phyloP scores from a whole-genome alignment of 139 green algal genomes.

The Chlorella sp. region DNA sequence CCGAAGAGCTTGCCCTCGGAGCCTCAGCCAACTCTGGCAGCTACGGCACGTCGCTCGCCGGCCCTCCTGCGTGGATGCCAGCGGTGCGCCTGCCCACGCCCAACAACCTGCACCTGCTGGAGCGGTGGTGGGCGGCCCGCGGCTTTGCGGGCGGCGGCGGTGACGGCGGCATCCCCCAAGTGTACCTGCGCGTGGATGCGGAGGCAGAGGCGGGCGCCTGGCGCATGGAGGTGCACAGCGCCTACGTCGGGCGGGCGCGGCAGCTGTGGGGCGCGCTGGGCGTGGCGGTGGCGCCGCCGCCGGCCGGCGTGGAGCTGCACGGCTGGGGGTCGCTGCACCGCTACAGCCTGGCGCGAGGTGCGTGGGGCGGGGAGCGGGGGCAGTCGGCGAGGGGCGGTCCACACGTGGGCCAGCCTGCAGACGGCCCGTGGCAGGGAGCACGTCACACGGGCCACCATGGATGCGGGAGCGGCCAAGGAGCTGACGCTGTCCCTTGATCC shows the following conservation, averaged over 20 bases:
- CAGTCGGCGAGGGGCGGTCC: not conserved
- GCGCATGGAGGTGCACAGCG: not conserved
- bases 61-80: not conserved
- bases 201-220: not conserved
- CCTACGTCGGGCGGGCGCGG: not conserved
- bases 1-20: not conserved
- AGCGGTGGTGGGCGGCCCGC: not conserved
- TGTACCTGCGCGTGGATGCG: not conserved
- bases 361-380: not conserved
- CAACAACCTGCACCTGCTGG: no score
- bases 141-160: no score
- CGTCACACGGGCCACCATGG: not conserved
- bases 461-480: not conserved
- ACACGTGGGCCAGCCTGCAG: not conserved
- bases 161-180: not conserved
- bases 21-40: not conserved
- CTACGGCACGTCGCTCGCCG: not conserved
- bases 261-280: not conserved
- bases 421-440: not conserved
- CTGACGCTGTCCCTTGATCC: not conserved
- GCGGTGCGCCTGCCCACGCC: not conserved
- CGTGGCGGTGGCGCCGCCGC: not conserved
- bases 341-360: not conserved
- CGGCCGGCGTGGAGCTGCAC: not conserved
- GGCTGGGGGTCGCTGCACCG: not conserved